Conservation (phyloP, 192 early-diverging fungal genomes). For the Rhizoclosmatium sp. region DNA sequence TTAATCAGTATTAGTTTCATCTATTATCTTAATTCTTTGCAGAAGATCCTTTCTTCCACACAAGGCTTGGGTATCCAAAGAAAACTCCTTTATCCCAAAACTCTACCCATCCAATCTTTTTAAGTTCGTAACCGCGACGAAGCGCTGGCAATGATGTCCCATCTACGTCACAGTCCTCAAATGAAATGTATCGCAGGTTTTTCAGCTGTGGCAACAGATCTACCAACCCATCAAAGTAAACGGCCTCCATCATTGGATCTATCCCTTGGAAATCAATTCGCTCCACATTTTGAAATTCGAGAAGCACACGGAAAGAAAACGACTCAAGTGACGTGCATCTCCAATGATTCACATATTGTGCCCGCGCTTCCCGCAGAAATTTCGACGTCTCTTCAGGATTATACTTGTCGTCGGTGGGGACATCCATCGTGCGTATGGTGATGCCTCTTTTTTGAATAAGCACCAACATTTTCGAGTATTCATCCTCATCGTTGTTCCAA, state of each 20-base stretch:
- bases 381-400: not conserved
- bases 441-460: not conserved
- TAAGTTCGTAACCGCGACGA: not conserved
- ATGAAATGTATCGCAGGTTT: not conserved
- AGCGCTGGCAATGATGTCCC: not conserved
- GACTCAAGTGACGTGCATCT: not conserved
- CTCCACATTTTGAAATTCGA: not conserved
- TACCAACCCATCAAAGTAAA: not conserved
- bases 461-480: not conserved
- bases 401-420: not conserved
- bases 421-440: not conserved
- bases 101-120: not conserved
- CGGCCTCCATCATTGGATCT: not conserved
- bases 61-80: slow-evolving; percentile 1
- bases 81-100: not conserved
- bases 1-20: no score
- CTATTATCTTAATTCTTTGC: no score
- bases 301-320: not conserved
- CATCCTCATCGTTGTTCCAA: not conserved
- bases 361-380: not conserved
- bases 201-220: not conserved
- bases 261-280: not conserved
- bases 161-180: not conserved
- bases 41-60: not conserved
- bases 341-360: not conserved